Base-by-base conservation (phyloP, 257 asterid genomes). In the Fraxinus anomala region DNA sequence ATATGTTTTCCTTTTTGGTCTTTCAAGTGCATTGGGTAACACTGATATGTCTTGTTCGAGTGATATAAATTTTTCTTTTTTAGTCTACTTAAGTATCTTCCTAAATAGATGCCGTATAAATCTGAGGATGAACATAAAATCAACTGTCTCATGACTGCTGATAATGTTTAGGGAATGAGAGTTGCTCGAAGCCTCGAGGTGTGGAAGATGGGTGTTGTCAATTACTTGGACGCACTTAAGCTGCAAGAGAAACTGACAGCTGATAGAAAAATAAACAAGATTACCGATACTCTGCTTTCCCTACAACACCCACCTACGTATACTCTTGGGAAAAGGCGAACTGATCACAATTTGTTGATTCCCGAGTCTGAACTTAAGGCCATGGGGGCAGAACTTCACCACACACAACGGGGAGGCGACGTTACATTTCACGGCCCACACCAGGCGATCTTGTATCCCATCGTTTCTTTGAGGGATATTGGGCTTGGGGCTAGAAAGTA, bases 351-450 rank as follows among this genome's bases (percentile, higher is more conserved):
- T 76, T 69, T 91, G 34, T 80, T 91, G 72, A 84, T 86, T 68
- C 80, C 91, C 1, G 92, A 91, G 72, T 75, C 90, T 9, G 91
- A 91, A 49, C 91, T 92, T 19, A 83, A 87, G 74, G 67, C 87
- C 24, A 81, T 92, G 81, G 97, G 12, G 2, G 92, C 92, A 1
- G 91, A 86, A 54, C 88, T 91, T 76, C 87, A 90, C 82, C 86
- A 87, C 82, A 91, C 97, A 8, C 84, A 92, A 73, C 85, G 97
- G 44, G 96, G 97, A 74, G 97, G 97, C 63, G 97, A 92, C 76
- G 88, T 88, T 80, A 92, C 96, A 1, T 92, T 89, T 81, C 97
- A 92, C 36, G 96, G 97, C 23, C 33, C 33, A 30, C 33, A 30
- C 33, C 97, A 92, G 70, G 96, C 94, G 0, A 79, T 92, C 76